Evolutionary conservation across 768 basidiomycete species (phyloP).

Genomic region (Tylopilus subfusipes): DNA sequence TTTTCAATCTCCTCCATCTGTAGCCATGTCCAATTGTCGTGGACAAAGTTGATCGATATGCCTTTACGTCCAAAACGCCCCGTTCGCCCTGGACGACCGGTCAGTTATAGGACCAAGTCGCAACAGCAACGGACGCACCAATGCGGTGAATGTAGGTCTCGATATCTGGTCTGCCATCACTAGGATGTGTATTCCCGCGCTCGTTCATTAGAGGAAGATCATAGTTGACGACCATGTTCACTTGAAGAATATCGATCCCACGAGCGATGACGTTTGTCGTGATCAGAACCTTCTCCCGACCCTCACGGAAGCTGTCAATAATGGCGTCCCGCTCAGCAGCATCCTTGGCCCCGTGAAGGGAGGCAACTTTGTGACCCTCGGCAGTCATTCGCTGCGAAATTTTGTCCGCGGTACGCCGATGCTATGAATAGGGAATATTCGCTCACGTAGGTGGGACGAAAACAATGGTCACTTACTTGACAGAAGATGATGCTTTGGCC

Average conservation of each 20-base stretch:
- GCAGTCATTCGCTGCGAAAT: slow-evolving; percentile 87
- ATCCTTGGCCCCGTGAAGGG: slow-evolving; percentile 93
- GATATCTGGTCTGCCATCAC: slow-evolving; percentile 72
- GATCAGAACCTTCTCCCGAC: slow-evolving; percentile 94
- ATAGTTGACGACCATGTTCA: slow-evolving; percentile 99
- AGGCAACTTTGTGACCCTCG: slow-evolving; percentile 95
- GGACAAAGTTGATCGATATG: slow-evolving; percentile 96
- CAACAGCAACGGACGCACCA: slow-evolving; percentile 47
- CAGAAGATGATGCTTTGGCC: slow-evolving; percentile 99
- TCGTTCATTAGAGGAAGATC: slow-evolving; percentile 87
- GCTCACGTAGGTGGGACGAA: not conserved
- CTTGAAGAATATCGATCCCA: slow-evolving; percentile 97
- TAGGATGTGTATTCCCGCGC: slow-evolving; percentile 40
- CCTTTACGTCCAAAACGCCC: slow-evolving; percentile 98
- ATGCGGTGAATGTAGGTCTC: slow-evolving; percentile 99
- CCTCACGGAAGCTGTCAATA: slow-evolving; percentile 94
- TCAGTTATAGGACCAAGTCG: not conserved
- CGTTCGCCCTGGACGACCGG: slow-evolving; percentile 70
- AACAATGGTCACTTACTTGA: slow-evolving; percentile 50
- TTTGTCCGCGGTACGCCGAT: slow-evolving; percentile 87
- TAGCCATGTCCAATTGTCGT: slow-evolving; percentile 80
- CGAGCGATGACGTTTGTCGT: slow-evolving; percentile 99
- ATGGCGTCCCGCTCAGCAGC: slow-evolving; percentile 84
- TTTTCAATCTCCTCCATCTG: slow-evolving; percentile 91
- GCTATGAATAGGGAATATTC: slow-evolving; percentile 39